These are phyloP conservation scores for Epithele typhae DNA, from an alignment of 768 basidiomycete genomes.

Conservation along the genomic window DNA sequence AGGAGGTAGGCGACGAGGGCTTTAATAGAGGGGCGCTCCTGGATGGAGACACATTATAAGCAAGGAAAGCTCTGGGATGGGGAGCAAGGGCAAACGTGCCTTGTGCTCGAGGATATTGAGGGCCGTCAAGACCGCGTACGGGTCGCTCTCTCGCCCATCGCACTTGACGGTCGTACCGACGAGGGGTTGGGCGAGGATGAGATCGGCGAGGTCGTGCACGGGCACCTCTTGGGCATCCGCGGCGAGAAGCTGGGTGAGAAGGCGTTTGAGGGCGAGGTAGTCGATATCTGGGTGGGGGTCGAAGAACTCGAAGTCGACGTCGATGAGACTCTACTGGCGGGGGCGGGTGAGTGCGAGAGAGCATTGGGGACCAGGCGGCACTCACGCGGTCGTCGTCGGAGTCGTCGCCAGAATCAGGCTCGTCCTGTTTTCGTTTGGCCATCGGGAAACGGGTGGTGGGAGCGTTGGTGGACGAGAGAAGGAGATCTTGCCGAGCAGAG, in stretches of 20 bases:
- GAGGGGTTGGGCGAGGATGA: conserved; percentile 68
- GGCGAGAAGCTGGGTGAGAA: conserved; percentile 65
- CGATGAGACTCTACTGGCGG: conserved; percentile 55
- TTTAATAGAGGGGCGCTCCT: conserved; percentile 72
- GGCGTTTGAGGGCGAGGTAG: conserved; percentile 80
- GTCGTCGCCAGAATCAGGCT: conserved; percentile 9
- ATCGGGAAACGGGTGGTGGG: no score
- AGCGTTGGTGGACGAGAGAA: no score
- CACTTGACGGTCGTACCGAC: conserved; percentile 92
- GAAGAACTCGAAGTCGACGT: conserved; percentile 94
- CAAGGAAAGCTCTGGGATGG: neutral
- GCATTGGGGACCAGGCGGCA: neutral
- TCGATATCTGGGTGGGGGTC: conserved; percentile 78
- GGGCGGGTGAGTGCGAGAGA: conserved; percentile 2
- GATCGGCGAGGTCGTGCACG: conserved; percentile 71
- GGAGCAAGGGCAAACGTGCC: conserved; percentile 39
- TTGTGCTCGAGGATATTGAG: conserved; percentile 72
- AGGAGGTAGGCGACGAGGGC: conserved; percentile 69
- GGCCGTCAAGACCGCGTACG: conserved; percentile 83
- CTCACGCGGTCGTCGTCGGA: conserved; percentile 19
- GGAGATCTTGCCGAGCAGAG: neutral
- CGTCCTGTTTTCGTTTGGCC: conserved; percentile 14
- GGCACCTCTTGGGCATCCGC: conserved; percentile 70
- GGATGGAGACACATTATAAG: neutral
- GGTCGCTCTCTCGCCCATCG: conserved; percentile 86